These are phyloP conservation scores for Jamesozyma spencerorum DNA, from an alignment of 805 yeast species.

Conservation along the genomic window DNA sequence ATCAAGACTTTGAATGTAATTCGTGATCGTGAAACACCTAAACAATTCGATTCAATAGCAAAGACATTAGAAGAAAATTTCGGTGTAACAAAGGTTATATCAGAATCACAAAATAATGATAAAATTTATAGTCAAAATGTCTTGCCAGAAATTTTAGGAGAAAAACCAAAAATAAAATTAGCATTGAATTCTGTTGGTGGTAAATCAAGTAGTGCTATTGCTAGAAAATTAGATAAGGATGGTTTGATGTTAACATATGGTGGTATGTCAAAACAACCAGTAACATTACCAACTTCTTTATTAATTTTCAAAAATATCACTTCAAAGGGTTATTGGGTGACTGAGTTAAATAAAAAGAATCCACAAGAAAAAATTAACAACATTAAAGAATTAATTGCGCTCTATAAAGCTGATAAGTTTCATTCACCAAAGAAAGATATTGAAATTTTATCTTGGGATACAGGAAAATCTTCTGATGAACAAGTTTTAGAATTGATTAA, in stretches of 20 bases:
- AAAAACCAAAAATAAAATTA: constrained; percentile 49
- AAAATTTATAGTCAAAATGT: constrained; percentile 55
- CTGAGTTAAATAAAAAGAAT: constrained; percentile 49
- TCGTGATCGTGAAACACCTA: constrained; percentile 60
- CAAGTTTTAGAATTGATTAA: constrained; percentile 36
- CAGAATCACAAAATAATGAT: constrained; percentile 75
- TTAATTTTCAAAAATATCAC: constrained; percentile 84
- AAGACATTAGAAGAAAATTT: constrained; percentile 43
- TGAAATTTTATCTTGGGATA: constrained; percentile 30
- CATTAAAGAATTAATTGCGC: constrained; percentile 44
- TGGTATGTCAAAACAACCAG: constrained; percentile 95
- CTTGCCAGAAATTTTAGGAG: constrained; percentile 33
- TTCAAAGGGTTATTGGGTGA: constrained; percentile 89
- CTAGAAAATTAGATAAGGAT: constrained; percentile 66
- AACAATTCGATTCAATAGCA: constrained; percentile 49
- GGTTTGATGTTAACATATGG: constrained; percentile 88
- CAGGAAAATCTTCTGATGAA: constrained; percentile 28
- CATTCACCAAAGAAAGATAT: constrained; percentile 39
- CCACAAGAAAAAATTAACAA: constrained; percentile 52
- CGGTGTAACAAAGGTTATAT: constrained; percentile 83
- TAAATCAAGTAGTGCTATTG: constrained; percentile 66
- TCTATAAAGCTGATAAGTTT: constrained; percentile 52
- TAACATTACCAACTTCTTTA: constrained; percentile 77
- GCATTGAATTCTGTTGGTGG: constrained; percentile 96
- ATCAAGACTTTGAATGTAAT: constrained; percentile 79